Evolutionary conservation across 352 stramenopile genomes (phyloP).

Genomic region (Globisporangium solare): DNA sequence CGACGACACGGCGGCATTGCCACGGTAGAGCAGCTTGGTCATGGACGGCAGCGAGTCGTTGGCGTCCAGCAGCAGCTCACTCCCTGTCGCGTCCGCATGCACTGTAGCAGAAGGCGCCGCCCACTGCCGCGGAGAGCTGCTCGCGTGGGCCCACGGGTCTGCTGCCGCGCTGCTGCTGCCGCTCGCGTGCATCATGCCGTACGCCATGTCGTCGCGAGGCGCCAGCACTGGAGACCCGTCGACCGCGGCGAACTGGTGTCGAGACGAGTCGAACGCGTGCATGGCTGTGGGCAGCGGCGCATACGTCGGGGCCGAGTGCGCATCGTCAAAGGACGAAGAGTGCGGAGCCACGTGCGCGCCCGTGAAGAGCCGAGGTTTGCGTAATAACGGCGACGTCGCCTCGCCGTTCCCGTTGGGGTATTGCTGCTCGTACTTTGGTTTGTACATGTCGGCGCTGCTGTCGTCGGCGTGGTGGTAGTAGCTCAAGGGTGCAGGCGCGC

Average conservation of each 20-base stretch:
- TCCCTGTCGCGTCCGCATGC: not conserved
- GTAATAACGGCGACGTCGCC: slow-evolving; percentile 11
- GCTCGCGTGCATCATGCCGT: slow-evolving; percentile 1
- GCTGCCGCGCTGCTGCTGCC: not conserved
- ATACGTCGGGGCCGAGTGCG: not conserved
- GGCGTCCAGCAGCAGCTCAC: slow-evolving; percentile 6
- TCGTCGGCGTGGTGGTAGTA: slow-evolving; percentile 10
- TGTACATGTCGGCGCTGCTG: slow-evolving; percentile 4
- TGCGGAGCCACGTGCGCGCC: not conserved
- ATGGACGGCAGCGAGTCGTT: slow-evolving; percentile 60
- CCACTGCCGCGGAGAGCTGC: slow-evolving; percentile 7
- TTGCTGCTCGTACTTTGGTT: slow-evolving; percentile 10
- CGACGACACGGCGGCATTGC: slow-evolving; percentile 1
- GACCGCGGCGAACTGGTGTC: slow-evolving; percentile 3
- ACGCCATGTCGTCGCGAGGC: not conserved
- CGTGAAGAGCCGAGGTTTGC: slow-evolving; percentile 11
- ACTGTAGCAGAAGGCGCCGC: not conserved
- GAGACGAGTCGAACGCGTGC: slow-evolving; percentile 3
- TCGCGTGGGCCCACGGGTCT: slow-evolving; percentile 8
- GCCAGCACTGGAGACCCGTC: slow-evolving; percentile 1
- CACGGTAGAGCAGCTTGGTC: slow-evolving; percentile 49
- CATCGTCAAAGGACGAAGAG: not conserved
- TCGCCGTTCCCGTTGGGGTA: not conserved
- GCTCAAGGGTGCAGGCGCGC: not conserved
- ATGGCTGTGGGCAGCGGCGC: not conserved